phyloP scores from a whole-genome alignment of 2,329 filamentous ascomycete species.

The Xylaria sp. region DNA sequence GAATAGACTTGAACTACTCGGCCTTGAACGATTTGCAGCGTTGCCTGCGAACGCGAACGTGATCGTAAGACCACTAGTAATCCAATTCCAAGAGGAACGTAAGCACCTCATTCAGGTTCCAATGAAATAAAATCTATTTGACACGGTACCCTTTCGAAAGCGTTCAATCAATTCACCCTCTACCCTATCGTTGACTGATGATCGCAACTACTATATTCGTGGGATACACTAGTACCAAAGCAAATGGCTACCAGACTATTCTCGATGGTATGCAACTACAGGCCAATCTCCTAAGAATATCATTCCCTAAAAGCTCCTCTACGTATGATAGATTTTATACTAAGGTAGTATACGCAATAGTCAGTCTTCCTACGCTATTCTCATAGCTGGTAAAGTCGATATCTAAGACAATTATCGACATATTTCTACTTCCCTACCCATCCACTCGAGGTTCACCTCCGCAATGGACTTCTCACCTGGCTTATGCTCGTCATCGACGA shows the following conservation, averaged over 20 bases:
- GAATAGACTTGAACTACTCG: neutral
- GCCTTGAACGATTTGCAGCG: neutral
- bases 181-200: neutral
- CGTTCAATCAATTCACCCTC: neutral
- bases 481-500: conserved; percentile 49
- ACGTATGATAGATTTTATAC: conserved; percentile 19
- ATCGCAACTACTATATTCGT: neutral
- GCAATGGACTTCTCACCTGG: conserved; percentile 50
- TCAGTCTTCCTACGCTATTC: conserved; percentile 3
- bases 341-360: conserved; percentile 15
- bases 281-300: conserved; percentile 22
- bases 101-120: neutral
- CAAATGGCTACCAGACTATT: conserved; percentile 3
- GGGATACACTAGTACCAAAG: conserved; percentile 13
- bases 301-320: conserved; percentile 25
- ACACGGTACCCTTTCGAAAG: neutral
- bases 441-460: conserved; percentile 45
- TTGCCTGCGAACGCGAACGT: neutral
- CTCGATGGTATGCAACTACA: conserved; percentile 19
- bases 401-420: neutral
- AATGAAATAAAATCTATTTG: neutral
- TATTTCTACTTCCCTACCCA: conserved; percentile 29
- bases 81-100: conserved; percentile 9
- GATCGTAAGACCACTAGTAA: conserved; percentile 17
- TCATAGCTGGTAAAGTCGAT: neutral